Percentiles rank a stretch among this genome's conserved stretches.
Evolutionary conservation across 768 basidiomycete genomes (phyloP).

Genomic region (Podaxis sp.): DNA sequence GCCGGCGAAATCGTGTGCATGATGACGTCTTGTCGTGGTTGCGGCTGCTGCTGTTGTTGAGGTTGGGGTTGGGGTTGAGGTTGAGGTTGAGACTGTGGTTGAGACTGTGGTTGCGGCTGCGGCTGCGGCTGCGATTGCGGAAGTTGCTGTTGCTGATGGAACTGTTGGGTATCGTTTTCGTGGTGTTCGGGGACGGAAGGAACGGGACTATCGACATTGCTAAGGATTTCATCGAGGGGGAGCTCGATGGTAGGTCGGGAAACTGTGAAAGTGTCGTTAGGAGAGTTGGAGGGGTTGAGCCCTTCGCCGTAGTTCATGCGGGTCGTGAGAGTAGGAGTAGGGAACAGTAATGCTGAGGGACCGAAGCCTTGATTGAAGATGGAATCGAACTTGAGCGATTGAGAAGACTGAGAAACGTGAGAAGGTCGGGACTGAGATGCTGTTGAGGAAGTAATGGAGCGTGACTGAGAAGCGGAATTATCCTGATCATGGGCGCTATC

Average conservation of each 20-base stretch:
- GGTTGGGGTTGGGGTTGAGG: slow-evolving; percentile 11
- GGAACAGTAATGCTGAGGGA: slow-evolving; percentile 68
- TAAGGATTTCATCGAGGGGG: slow-evolving; percentile 78
- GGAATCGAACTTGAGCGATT: slow-evolving; percentile 63
- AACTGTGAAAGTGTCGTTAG: slow-evolving; percentile 55
- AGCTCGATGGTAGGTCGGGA: slow-evolving; percentile 80
- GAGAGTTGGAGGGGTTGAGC: slow-evolving; percentile 38
- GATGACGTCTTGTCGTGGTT: slow-evolving; percentile 22
- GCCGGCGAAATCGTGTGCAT: slow-evolving; percentile 20
- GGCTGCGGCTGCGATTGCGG: slow-evolving; percentile 4
- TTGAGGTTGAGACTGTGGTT: slow-evolving; percentile 13
- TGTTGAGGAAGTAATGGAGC: slow-evolving; percentile 18
- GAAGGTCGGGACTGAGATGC: background rate
- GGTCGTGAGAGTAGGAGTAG: slow-evolving; percentile 62
- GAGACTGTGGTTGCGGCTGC: slow-evolving; percentile 15
- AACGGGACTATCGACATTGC: slow-evolving; percentile 35
- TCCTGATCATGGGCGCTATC: slow-evolving; percentile 32
- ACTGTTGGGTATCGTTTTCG: slow-evolving; percentile 1
- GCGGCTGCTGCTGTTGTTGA: slow-evolving; percentile 21
- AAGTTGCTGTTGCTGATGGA: background rate
- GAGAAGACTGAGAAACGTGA: slow-evolving; percentile 10
- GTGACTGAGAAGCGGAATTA: slow-evolving; percentile 16
- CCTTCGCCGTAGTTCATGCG: slow-evolving; percentile 78
- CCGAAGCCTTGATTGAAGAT: slow-evolving; percentile 75
- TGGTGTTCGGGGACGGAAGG: slow-evolving; percentile 17